A percentile compares a stretch with the other conserved stretches of the same genome.
Evolutionary conservation across 768 basidiomycete genomes (phyloP).

Genomic region (Phylloporus scabripes): DNA sequence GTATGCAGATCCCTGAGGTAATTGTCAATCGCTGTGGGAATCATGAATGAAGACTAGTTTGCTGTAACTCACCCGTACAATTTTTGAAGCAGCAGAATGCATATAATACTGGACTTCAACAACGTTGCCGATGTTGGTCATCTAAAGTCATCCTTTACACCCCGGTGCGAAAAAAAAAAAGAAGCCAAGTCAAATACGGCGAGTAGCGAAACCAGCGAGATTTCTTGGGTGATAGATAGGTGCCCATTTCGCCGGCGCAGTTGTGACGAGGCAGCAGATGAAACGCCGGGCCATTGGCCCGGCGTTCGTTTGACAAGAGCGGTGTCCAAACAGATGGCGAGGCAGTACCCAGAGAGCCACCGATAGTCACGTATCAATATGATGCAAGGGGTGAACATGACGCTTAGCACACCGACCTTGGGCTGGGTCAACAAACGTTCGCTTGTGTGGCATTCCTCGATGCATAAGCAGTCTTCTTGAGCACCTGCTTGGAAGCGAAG

Average conservation of each 20-base stretch:
- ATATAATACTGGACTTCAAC: conserved; percentile 46
- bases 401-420: conserved; percentile 27
- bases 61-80: conserved; percentile 49
- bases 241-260: conserved; percentile 37
- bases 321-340: conserved; percentile 56
- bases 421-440: conserved; percentile 32
- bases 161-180: conserved; percentile 44
- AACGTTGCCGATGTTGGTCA: conserved; percentile 55
- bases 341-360: conserved; percentile 48
- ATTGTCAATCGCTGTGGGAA: conserved; percentile 2
- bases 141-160: conserved; percentile 30
- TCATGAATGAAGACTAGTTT: neutral
- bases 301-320: conserved; percentile 51
- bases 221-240: conserved; percentile 48
- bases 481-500: neutral
- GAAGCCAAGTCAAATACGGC: conserved; percentile 65
- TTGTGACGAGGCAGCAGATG: conserved; percentile 58
- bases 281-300: conserved; percentile 39
- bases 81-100: conserved; percentile 34
- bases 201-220: conserved; percentile 51
- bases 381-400: neutral
- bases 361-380: conserved; percentile 24
- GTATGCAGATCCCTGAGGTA: conserved; percentile 51
- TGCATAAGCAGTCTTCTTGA: neutral
- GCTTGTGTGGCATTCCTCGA: neutral